Percentiles rank a stretch among this genome's conserved stretches.
phyloP scores from a whole-genome alignment of 768 basidiomycete species.

The Porphyrellus cyaneotinctus region DNA sequence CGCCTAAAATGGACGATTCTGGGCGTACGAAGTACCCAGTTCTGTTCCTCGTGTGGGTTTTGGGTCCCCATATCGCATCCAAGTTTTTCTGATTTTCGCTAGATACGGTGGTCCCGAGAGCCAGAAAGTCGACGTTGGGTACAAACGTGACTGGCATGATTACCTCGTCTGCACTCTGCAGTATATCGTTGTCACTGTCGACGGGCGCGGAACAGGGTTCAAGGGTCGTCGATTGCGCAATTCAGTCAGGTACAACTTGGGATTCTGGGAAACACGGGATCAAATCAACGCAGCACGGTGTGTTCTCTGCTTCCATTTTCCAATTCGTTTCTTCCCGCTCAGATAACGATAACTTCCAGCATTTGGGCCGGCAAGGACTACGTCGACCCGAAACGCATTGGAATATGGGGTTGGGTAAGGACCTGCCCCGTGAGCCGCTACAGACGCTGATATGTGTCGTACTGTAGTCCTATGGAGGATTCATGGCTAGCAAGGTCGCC shows the following conservation, averaged over 20 bases:
- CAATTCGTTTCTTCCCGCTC: background rate
- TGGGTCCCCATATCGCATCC: background rate
- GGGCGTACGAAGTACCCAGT: slow-evolving; percentile 97
- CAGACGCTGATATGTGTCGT: background rate
- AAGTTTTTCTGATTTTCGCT: slow-evolving; percentile 10
- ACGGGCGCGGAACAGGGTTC: slow-evolving; percentile 92
- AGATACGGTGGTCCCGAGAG: slow-evolving; percentile 91
- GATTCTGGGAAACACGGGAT: slow-evolving; percentile 84
- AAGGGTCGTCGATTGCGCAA: slow-evolving; percentile 84
- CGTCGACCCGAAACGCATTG: slow-evolving; percentile 84
- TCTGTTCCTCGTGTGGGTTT: slow-evolving; percentile 72
- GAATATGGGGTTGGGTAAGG: slow-evolving; percentile 97
- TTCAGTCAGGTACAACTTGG: slow-evolving; percentile 83
- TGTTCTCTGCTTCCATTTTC: slow-evolving; percentile 14
- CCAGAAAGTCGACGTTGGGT: slow-evolving; percentile 70
- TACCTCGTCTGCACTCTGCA: slow-evolving; percentile 78
- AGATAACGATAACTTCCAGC: slow-evolving; percentile 33
- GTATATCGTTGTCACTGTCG: slow-evolving; percentile 84
- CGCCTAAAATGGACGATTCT: slow-evolving; percentile 88
- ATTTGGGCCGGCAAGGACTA: slow-evolving; percentile 84
- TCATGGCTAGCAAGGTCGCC: slow-evolving; percentile 89
- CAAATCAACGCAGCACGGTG: slow-evolving; percentile 88
- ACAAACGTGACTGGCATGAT: slow-evolving; percentile 77
- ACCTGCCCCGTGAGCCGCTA: background rate
- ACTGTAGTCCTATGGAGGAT: slow-evolving; percentile 87